Conservation (phyloP, 1,139 yeast species). For the Geotrichum citri-aurantii region DNA sequence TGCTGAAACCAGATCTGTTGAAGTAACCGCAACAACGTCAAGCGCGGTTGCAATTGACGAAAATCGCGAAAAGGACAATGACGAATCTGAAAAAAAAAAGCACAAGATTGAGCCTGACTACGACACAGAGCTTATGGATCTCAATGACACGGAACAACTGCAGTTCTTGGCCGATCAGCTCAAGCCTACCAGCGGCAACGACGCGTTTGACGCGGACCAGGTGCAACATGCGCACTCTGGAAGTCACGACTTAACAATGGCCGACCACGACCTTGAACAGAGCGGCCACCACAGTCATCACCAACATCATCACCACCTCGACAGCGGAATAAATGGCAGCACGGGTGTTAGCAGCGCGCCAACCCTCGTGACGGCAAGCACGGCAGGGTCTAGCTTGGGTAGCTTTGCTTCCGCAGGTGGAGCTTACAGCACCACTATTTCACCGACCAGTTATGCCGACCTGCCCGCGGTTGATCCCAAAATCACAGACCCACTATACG, state of each 20-base stretch:
- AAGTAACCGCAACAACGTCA: too few relatives aligned
- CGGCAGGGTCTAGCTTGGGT: not conserved
- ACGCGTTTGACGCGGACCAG: conserved; percentile 1
- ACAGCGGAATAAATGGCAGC: not conserved
- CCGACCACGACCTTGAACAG: not conserved
- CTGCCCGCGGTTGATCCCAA: conserved; percentile 3
- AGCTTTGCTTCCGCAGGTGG: not conserved
- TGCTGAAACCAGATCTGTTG: not conserved
- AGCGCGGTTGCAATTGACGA: not conserved
- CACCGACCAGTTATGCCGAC: conserved; percentile 35
- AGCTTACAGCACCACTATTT: conserved; percentile 22
- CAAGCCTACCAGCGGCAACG: conserved; percentile 21
- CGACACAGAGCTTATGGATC: conserved; percentile 20
- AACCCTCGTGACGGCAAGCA: not conserved
- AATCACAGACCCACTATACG: conserved; percentile 8
- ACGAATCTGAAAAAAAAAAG: not conserved
- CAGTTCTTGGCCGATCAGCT: conserved; percentile 29
- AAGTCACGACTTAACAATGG: not conserved
- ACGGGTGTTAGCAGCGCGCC: not conserved
- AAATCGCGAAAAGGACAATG: not conserved
- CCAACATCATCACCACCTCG: not conserved
- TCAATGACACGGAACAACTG: conserved; percentile 29
- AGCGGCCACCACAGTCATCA: not conserved
- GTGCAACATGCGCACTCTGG: not conserved
- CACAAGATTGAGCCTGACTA: not conserved